Base-by-base conservation (phyloP, 202 grass and related monocot species). In the Cymbopogon flexuosus region DNA sequence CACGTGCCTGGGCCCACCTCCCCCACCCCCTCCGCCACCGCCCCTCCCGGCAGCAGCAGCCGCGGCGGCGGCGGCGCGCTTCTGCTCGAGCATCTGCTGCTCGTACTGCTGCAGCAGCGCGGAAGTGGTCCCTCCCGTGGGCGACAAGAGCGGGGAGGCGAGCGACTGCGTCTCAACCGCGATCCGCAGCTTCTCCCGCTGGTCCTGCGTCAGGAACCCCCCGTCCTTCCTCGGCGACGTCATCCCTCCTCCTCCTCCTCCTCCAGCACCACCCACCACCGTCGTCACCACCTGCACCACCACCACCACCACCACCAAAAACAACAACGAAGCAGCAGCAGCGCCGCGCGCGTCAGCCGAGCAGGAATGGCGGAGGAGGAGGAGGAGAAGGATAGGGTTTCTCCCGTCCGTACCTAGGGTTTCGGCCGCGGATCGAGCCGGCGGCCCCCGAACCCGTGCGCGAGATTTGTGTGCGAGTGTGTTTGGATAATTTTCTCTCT, bases 121-220 rank as follows among this genome's bases (percentile, higher is more conserved):
- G 29, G 92, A 89, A 8, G 83, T 90, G 62, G 90, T 51, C 3
- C 43, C 72, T 47, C 77, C 87, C 39, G 81, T 80, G 9, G 90
- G 88, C 23, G 91, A 92, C 27, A 27, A 2, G 65, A 79, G 84
- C 73, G 91, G 88, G 6, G 89, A 91, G 18, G 92, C 72, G 5
- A 90, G 88, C 43, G 90, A 94, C 58, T 93, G 71, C 57, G 89
- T 88, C 84, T 95, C 95, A 5, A 90, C 88, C 33, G 95, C 95
- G 72, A 93, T 76, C 78, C 91, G 91, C 77, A 98, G 82, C 82
- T 86, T 79, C 87, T 95, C 86, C 85, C 95, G 84, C 91, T 98
- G 95, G 60, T 91, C 81, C 61, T 95, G 90, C 21, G 95, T 98
- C 73, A 98, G 79, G 68, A 98, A 98, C 64, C 95, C 95, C 43